Conservation (phyloP, 129 eudicot species). For the Pittosporum tobira region DNA sequence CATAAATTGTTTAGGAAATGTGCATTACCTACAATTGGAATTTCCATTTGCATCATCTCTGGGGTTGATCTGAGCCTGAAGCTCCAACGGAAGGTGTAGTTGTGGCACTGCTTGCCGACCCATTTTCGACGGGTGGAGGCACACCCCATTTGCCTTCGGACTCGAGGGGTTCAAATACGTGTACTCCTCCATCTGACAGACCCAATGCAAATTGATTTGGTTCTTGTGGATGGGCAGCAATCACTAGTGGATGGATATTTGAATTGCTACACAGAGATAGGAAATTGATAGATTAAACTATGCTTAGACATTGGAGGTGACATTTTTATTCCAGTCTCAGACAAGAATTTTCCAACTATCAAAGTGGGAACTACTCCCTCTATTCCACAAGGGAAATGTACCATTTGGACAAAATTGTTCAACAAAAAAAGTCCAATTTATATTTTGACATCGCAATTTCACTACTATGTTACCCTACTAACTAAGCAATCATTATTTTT, state of each 20-base stretch:
- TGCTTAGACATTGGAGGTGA: not conserved
- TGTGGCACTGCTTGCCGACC: slow-evolving; percentile 46
- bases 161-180: slow-evolving; percentile 92
- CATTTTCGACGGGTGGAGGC: slow-evolving; percentile 65
- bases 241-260: slow-evolving; percentile 71
- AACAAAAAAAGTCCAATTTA: too few species aligned
- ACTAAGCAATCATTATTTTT: too few species aligned
- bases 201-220: slow-evolving; percentile 88
- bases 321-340: not conserved
- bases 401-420: too few species aligned
- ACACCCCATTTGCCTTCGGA: slow-evolving; percentile 84
- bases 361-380: not conserved
- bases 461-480: too few species aligned
- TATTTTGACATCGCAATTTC: too few species aligned
- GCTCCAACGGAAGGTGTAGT: slow-evolving; percentile 57
- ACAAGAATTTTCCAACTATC: not conserved
- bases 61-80: slow-evolving; percentile 62
- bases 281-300: not conserved
- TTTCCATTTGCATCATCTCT: slow-evolving; percentile 40
- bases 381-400: too few species aligned
- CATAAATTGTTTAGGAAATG: not conserved
- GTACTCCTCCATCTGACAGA: slow-evolving; percentile 78
- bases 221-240: slow-evolving; percentile 90
- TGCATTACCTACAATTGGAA: slow-evolving; percentile 27
- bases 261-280: slow-evolving; percentile 33